Percentiles rank a stretch among this genome's conserved stretches.
Conservation (phyloP, 2,329 filamentous ascomycete genomes). For the Drechmeria coniospora region DNA sequence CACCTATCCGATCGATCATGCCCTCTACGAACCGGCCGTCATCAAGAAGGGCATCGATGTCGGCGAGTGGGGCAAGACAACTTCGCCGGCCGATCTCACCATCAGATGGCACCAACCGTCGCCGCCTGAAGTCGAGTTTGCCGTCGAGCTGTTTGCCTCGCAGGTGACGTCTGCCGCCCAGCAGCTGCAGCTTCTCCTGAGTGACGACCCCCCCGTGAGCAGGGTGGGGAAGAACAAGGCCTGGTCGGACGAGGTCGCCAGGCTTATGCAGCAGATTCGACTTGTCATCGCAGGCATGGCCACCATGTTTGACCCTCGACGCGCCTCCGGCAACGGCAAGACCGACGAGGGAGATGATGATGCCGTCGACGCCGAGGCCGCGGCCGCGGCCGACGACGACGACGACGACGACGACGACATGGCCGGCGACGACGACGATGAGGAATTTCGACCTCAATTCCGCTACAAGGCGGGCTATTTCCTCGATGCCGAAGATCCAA, state of each 20-base stretch:
- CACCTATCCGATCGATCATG: conserved; percentile 83
- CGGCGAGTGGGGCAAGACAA: conserved; percentile 71
- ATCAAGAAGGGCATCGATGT: conserved; percentile 57
- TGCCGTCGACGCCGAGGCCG: conserved; percentile 35
- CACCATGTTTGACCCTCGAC: conserved; percentile 70
- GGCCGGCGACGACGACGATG: conserved; percentile 56
- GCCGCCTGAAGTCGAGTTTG: conserved; percentile 70
- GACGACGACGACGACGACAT: conserved; percentile 34
- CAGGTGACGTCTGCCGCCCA: conserved; percentile 65
- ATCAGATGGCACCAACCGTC: conserved; percentile 86
- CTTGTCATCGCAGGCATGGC: conserved; percentile 86
- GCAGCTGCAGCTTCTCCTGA: conserved; percentile 64
- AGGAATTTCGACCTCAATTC: conserved; percentile 74
- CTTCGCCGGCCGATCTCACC: conserved; percentile 58
- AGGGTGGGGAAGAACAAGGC: conserved; percentile 93
- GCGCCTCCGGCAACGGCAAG: conserved; percentile 40
- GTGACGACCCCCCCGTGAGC: conserved; percentile 66
- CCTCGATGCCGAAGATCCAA: conserved; percentile 35
- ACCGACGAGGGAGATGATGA: conserved; percentile 28
- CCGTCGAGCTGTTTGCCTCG: conserved; percentile 72
- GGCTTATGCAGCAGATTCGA: conserved; percentile 74
- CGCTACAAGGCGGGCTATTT: conserved; percentile 80
- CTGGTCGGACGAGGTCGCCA: conserved; percentile 92
- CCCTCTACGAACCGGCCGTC: conserved; percentile 68
- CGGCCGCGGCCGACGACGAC: conserved; percentile 39